Evolutionary conservation across 1,284 basidiomycete genomes (phyloP).

Genomic region (Marasmius sp.): DNA sequence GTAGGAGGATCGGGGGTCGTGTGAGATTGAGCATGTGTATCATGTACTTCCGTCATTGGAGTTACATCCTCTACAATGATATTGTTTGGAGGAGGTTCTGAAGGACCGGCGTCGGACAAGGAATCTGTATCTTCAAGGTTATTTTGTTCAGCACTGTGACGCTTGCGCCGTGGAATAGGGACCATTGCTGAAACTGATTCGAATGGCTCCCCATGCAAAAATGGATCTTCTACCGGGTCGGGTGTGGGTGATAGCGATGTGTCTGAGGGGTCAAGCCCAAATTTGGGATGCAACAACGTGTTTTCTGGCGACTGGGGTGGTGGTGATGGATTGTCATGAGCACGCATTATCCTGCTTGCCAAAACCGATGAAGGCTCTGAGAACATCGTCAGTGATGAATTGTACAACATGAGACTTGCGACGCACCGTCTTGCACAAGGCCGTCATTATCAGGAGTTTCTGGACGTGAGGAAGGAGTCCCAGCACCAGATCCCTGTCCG

Average conservation of each 20-base stretch:
- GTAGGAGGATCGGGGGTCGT: not conserved
- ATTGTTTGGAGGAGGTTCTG: too few species aligned
- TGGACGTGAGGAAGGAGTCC: conserved; percentile 13
- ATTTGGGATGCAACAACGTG: not conserved
- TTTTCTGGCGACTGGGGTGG: conserved; percentile 48
- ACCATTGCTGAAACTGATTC: not conserved
- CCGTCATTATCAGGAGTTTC: conserved; percentile 14
- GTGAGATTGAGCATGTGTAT: not conserved
- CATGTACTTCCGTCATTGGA: not conserved
- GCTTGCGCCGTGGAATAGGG: not conserved
- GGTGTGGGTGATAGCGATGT: not conserved
- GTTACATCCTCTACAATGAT: too few species aligned
- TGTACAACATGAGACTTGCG: conserved; percentile 2
- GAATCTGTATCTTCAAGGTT: not conserved
- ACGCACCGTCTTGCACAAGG: conserved; percentile 9
- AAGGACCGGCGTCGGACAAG: too few species aligned
- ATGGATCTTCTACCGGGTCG: not conserved
- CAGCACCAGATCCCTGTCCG: conserved; percentile 27
- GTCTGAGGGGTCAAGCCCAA: not conserved
- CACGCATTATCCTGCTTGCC: conserved; percentile 61
- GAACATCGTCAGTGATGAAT: conserved; percentile 9
- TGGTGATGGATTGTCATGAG: conserved; percentile 74
- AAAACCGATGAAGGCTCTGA: conserved; percentile 66
- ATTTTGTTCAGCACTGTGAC: not conserved
- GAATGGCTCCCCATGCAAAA: not conserved